Conservation (phyloP, 768 basidiomycete species). For the Tricholoma hemisulphureum region DNA sequence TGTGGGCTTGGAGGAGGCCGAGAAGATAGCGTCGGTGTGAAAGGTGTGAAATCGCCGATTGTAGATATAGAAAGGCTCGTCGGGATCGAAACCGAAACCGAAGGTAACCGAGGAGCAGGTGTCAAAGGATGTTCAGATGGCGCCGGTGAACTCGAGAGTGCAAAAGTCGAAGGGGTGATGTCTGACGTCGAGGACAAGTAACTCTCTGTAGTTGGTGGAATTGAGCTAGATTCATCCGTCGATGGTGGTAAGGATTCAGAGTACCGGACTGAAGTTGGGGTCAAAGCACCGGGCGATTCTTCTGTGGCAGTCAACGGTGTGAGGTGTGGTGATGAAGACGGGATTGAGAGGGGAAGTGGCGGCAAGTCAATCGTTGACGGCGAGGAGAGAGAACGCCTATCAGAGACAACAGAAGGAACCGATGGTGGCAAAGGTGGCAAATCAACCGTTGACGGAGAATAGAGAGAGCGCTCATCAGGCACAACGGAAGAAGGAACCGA, state of each 20-base stretch:
- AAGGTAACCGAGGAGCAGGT: conserved; percentile 15
- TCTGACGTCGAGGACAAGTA: conserved; percentile 15
- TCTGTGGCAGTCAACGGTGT: conserved; percentile 17
- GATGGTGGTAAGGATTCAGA: conserved; percentile 15
- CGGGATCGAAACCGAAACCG: conserved; percentile 19
- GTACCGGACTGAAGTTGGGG: conserved; percentile 33
- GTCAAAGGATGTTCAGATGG: conserved; percentile 22
- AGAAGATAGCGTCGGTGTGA: conserved; percentile 37
- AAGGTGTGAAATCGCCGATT: conserved; percentile 42
- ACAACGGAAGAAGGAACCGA: conserved; percentile 16
- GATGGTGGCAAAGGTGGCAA: conserved; percentile 16
- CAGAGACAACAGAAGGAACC: conserved; percentile 12
- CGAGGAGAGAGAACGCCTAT: neutral
- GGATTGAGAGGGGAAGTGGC: conserved; percentile 22
- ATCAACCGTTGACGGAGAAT: conserved; percentile 12
- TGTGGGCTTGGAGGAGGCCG: conserved; percentile 38
- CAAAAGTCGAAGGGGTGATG: conserved; percentile 19
- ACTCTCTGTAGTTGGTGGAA: conserved; percentile 11
- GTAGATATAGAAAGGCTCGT: conserved; percentile 30
- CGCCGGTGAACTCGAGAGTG: conserved; percentile 19
- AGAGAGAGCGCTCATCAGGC: conserved; percentile 10
- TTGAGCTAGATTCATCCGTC: conserved; percentile 8
- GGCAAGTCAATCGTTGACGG: conserved; percentile 7
- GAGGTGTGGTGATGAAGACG: conserved; percentile 13
- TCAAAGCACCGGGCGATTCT: conserved; percentile 27